Base-by-base conservation (phyloP, 2,329 filamentous ascomycete species). In the Colletotrichum salicis region DNA sequence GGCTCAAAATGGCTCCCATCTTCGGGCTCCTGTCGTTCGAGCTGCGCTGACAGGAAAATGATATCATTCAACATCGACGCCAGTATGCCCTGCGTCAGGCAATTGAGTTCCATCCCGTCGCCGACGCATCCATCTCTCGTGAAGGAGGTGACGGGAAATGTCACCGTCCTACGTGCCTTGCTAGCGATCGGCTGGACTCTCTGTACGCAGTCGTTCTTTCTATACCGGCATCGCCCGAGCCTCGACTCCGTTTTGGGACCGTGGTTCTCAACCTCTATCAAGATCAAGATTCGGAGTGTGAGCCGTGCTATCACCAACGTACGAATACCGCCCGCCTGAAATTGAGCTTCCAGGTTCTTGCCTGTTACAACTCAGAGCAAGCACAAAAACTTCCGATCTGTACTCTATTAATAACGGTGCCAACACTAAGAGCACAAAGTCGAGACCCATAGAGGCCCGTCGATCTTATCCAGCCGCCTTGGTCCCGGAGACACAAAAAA, bases 401-500 rank as follows among this genome's bases (percentile, higher is more conserved):
- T 69, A 60, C 59, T 68, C 65, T 69, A 69, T 69, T 71, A 71
- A 69, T 71, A 71, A 64, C 69, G 48, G 24, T 31, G 45, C 59
- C 59, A 55, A 69, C 55, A 31, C 33, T 24, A 52, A 27, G 51
- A 35, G 41, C 27, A 56, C 65, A 69, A 48, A 71, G 55, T 64
- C 58, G 65, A 71, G 69, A 60, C 69, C 69, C 69, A 69, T 64
- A 64, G 37, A 48, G 59, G 22, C 65, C 59, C 59, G 69, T 33
- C 59, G 55, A 64, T 71, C 69, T 27, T 41, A 56, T 56, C 65
- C 59, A 69, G 45, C 55, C 65, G 55, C 65, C 69, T 41, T 60
- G 69, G 57, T 64, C 65, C 54, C 54, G 41, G 64, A 51, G 54
- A 54, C 52, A 48, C 41, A 48, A 54, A 63, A 29, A 29, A 24